Evolutionary conservation across 345 rosid species (phyloP), one percentile per base, ranked within the genome.

Genomic region (Acer negundo): DNA sequence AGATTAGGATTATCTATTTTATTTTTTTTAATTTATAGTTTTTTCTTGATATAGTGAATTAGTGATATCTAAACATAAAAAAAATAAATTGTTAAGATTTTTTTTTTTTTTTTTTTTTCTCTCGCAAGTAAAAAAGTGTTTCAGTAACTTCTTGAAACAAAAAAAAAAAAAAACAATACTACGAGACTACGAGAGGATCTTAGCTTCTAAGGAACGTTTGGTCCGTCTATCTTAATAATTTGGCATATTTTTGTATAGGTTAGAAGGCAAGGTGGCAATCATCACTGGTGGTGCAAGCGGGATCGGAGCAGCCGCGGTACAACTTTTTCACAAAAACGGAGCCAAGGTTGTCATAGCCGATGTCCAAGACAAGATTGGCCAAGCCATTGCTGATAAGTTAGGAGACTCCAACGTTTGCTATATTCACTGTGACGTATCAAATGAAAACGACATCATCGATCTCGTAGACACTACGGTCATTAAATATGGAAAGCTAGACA

Each of bases 331-430:
- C 11, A 78, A 82, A 74, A 75, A 85, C 22, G 86, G 88, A 1
- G 87, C 88, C 72, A 85, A 75, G 23, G 82, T 88, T 49, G 81
- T 86, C 42, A 73, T 87, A 1, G 89, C 87, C 1, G 87, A 87
- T 67, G 56, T 87, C 69, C 85, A 80, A 67, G 87, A 87, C 13
- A 46, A 47, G 1, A 9, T 46, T 22, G 89, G 89, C 26, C 46
- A 46, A 26, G 77, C 78, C 42, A 56, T 87, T 0, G 78, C 81
- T 7, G 28, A 58, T 2, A 69, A 81, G 68, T 80, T 84, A 1
- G 86, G 86, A 4, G 46, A 42, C 46, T 16, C 58, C 0, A 64
- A 69, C 1, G 81, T 77, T 22, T 15, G 42, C 71, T 86, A 79
- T 85, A 28, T 88, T 51, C 89, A 72, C 10, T 84, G 87, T 11